These are phyloP conservation scores for Didymella arachidicola DNA, from an alignment of 2,329 filamentous ascomycete species.

Conservation along the genomic window DNA sequence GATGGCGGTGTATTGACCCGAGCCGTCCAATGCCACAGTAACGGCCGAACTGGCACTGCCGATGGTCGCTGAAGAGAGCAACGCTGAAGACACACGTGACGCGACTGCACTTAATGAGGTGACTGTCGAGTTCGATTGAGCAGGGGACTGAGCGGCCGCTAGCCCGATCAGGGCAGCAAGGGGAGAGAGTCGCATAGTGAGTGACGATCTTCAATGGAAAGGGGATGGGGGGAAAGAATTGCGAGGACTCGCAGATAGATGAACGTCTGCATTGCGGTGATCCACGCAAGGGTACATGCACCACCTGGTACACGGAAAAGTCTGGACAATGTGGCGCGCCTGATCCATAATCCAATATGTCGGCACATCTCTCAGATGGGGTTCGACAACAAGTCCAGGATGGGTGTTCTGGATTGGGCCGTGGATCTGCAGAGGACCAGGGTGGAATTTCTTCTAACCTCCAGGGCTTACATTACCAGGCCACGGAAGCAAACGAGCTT, in stretches of 20 bases:
- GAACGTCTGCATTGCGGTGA: conserved; percentile 12
- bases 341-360: neutral
- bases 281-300: conserved; percentile 20
- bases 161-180: conserved; percentile 24
- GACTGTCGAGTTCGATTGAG: conserved; percentile 23
- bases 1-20: conserved; percentile 57
- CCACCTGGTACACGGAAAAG: neutral
- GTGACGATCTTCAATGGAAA: conserved; percentile 11
- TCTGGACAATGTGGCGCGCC: neutral
- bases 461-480: neutral
- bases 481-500: neutral
- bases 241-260: conserved; percentile 9
- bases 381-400: neutral
- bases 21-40: conserved; percentile 56
- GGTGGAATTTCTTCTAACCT: neutral
- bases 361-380: conserved; percentile 5
- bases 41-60: conserved; percentile 39
- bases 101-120: conserved; percentile 4
- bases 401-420: neutral
- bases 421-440: neutral
- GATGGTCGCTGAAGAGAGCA: conserved; percentile 6
- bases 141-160: conserved; percentile 24
- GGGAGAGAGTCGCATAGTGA: conserved; percentile 25
- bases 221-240: neutral
- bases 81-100: conserved; percentile 14